phyloP scores from a whole-genome alignment of 1,284 basidiomycete genomes.

The Ceratobasidium papillatum region DNA sequence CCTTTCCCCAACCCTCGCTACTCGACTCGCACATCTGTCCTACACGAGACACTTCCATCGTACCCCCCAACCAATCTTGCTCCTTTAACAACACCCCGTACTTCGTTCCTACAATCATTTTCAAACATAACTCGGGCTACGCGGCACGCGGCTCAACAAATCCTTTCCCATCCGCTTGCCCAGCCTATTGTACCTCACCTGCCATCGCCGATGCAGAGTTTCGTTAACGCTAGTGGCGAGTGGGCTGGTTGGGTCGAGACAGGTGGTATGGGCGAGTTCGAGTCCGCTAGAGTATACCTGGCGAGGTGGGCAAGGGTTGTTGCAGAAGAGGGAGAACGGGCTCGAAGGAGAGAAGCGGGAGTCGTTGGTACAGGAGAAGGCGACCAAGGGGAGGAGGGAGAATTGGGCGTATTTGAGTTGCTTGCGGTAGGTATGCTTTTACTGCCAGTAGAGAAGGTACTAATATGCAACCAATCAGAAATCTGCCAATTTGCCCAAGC shows the following conservation, averaged over 20 bases:
- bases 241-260: conserved; percentile 85
- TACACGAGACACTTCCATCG: conserved; percentile 67
- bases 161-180: conserved; percentile 91
- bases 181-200: conserved; percentile 94
- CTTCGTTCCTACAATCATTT: conserved; percentile 83
- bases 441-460: neutral
- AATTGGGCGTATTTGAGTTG: conserved; percentile 88
- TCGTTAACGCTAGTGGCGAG: conserved; percentile 86
- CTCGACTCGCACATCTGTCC: conserved; percentile 66
- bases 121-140: conserved; percentile 90
- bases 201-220: conserved; percentile 86
- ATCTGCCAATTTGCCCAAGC: conserved; percentile 77
- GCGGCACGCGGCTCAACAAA: conserved; percentile 87
- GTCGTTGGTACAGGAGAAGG: conserved; percentile 55
- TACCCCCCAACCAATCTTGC: conserved; percentile 59
- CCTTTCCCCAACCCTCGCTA: conserved; percentile 55
- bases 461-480: conserved; percentile 57
- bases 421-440: conserved; percentile 52
- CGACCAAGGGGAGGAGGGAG: conserved; percentile 67
- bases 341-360: conserved; percentile 78
- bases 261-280: conserved; percentile 91
- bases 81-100: conserved; percentile 64
- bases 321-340: conserved; percentile 92
- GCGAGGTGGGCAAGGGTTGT: conserved; percentile 96
- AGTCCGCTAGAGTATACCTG: conserved; percentile 94